phyloP scores from a whole-genome alignment of 2,329 filamentous ascomycete species.

The Didymella arachidicola region DNA sequence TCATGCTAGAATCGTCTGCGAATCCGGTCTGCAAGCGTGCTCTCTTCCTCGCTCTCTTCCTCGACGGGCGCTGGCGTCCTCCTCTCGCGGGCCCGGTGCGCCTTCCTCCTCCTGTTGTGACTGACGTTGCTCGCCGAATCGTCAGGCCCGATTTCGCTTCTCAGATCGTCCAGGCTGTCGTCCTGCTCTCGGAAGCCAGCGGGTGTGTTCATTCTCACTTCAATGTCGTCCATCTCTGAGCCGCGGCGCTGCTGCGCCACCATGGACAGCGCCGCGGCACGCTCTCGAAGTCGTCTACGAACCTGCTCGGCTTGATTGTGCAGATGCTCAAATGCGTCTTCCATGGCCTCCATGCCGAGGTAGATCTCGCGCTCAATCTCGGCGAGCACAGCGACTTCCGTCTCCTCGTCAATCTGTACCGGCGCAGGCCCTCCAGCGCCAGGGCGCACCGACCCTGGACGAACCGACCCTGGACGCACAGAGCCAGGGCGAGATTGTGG shows the following conservation, averaged over 20 bases:
- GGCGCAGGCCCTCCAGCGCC: conserved; percentile 59
- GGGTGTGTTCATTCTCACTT: conserved; percentile 60
- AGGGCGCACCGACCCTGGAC: conserved; percentile 42
- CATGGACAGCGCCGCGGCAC: conserved; percentile 78
- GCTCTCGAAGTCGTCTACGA: conserved; percentile 78
- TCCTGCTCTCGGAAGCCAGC: conserved; percentile 46
- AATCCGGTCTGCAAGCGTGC: conserved; percentile 38
- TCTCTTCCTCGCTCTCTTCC: conserved; percentile 56
- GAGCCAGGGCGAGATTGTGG: conserved; percentile 34
- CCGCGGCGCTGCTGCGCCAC: conserved; percentile 65
- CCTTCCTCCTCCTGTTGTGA: conserved; percentile 71
- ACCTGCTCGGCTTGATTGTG: conserved; percentile 85
- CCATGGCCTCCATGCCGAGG: conserved; percentile 89
- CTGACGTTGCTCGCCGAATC: conserved; percentile 83
- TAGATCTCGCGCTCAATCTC: conserved; percentile 95
- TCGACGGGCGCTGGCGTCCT: conserved; percentile 75
- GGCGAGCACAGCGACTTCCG: conserved; percentile 86
- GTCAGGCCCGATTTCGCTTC: conserved; percentile 71
- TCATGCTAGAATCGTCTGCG: conserved; percentile 31
- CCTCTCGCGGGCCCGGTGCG: conserved; percentile 72
- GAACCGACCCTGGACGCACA: conserved; percentile 40
- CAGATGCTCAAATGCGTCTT: conserved; percentile 92
- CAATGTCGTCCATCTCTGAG: conserved; percentile 52
- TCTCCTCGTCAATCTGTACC: conserved; percentile 92
- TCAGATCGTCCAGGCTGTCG: conserved; percentile 51